Base-by-base conservation (phyloP, 2,329 filamentous ascomycete genomes). In the Fusarium sarcochroum region DNA sequence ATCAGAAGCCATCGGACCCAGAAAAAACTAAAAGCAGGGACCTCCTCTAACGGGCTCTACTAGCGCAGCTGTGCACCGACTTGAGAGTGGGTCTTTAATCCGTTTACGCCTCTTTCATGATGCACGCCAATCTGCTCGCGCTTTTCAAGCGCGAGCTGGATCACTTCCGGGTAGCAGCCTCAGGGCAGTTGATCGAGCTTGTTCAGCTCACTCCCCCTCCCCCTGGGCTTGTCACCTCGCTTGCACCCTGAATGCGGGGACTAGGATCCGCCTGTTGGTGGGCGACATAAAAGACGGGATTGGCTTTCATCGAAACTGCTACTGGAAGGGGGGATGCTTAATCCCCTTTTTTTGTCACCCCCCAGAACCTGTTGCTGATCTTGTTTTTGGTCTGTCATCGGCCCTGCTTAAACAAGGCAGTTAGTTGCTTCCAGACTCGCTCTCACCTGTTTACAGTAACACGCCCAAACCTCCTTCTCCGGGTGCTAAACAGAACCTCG, bases 321-420 rank as follows among this genome's bases (percentile, higher is more conserved):
- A 10, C 27, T 13, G 27, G 13, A 30, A 11, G 27, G 27, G 27
- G 27, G 3, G 27, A 30, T 30, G 10, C 10, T 13, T 5, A 30
- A 30, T 30, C 27, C 37, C 42, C 18, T 63, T 48, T 63, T 63
- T 63, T 58, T 63, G 63, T 63, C 59, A 48, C 23, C 23, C 13
- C 17, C 25, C n/a, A 25, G 34, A 53, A 27, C 17, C 44, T 34
- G 40, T 20, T 35, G 55, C 17, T 48, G 70, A 80, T 80, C 78
- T 80, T 62, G 70, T n/a, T 74, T 80, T 80, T 75, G 66, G 69
- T 56, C 66, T 65, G 72, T 73, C 77, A 80, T 80, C 78, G 76
- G 68, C 34, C 23, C 18, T 57, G 34, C 18, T 52, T 41, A 25
- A 51, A 32, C 56, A 51, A 58, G 52, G 27, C 40, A 58, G 45